Conservation (phyloP, 2,329 filamentous ascomycete genomes). For the Didymella pomorum region DNA sequence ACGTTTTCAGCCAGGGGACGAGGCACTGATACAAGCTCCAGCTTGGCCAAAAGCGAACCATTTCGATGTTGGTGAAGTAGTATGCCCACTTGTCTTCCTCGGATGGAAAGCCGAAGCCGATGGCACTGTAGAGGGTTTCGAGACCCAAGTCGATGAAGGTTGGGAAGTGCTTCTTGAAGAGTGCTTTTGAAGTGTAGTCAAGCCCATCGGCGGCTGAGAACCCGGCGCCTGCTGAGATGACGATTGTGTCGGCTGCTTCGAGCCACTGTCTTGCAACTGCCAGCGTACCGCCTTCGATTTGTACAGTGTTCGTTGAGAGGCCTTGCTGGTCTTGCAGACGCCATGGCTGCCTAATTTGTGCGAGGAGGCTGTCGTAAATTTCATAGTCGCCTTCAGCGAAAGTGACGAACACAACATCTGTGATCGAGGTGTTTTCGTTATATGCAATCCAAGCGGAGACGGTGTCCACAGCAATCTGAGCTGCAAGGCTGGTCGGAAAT, state of each 20-base stretch:
- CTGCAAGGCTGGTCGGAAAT: conserved; percentile 42
- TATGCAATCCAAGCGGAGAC: conserved; percentile 40
- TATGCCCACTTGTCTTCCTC: conserved; percentile 46
- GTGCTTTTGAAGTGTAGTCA: conserved; percentile 43
- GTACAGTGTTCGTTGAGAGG: neutral
- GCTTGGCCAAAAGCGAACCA: conserved; percentile 37
- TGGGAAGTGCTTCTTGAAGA: conserved; percentile 45
- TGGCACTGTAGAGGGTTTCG: conserved; percentile 45
- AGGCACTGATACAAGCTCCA: conserved; percentile 33
- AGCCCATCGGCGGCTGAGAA: conserved; percentile 48
- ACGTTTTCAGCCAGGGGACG: conserved; percentile 24
- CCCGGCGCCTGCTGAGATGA: conserved; percentile 48
- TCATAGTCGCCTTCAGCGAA: conserved; percentile 41
- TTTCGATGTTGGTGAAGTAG: conserved; percentile 44
- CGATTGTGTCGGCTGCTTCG: conserved; percentile 30
- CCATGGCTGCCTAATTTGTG: conserved; percentile 4
- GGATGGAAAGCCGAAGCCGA: conserved; percentile 44
- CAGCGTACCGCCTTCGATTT: conserved; percentile 15
- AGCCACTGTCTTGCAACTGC: conserved; percentile 35
- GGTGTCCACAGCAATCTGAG: conserved; percentile 39
- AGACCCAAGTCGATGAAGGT: conserved; percentile 41
- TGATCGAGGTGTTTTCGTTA: conserved; percentile 36
- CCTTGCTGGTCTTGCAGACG: neutral
- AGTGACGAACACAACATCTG: conserved; percentile 46
- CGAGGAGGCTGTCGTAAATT: conserved; percentile 28